Base-by-base conservation (phyloP, 1,284 basidiomycete species). In the Fomitiporia mediterranea region DNA sequence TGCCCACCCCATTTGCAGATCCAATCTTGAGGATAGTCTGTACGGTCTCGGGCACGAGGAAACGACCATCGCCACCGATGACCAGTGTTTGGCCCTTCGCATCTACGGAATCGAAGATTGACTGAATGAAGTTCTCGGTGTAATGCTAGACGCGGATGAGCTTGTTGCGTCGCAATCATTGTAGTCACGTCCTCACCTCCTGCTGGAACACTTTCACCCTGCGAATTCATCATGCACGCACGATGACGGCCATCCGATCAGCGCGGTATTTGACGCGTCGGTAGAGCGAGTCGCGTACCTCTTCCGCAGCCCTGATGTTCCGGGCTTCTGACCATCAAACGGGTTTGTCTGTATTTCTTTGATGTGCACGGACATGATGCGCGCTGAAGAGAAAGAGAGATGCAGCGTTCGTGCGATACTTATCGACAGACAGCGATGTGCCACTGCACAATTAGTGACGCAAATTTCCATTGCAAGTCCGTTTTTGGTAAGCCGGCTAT, bases 41-140 rank as follows among this genome's bases (percentile, higher is more conserved):
- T 40, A 92, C 86, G 48, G 90, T 85, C 68, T 97, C 94, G 43
- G 89, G 86, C 34, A 88, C 88, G 74, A 91, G 97, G 81, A 82
- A 99, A 58, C 96, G 92, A 39, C 97, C 96, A 71, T 99, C 97
- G 60, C 96, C 97, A 55, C 96, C 96, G 65, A 99, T 85, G 65
- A 98, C 96, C 62, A 99, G 79, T 9, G 95, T 98, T 58, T 87
- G 79, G 35, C 86, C 93, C 60, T 87, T 77, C 49, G 86, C 83
- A 13, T 86, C 80, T 73, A 98, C 92, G 55, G 94, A 91, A 66
- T 92, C 86, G 65, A 99, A 85, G 73, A 94, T 99, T 64, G 94
- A 78, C 74, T 98, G 96, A 58, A 98, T 73, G 68, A 99, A 99
- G 81, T 99, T 99, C 75, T 99, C 96, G 46, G 97, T 99, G 78